Evolutionary conservation across 495 filamentous ascomycete species (phyloP), one percentile per base, ranked within the genome.

Genomic region (Aspergillus baeticus): DNA sequence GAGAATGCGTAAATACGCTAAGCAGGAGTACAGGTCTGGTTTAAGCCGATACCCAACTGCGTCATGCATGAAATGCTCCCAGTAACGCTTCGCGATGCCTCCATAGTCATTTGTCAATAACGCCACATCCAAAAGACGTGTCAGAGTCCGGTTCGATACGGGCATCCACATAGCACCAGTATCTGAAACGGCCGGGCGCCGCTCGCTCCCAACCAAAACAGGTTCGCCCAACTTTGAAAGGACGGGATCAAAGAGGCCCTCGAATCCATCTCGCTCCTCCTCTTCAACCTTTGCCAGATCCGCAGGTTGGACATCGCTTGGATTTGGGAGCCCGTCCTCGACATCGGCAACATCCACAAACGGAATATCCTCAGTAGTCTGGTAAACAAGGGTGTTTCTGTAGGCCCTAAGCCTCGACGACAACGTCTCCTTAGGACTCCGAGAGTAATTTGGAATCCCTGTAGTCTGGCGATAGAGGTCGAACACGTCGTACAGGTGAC

Each of bases 391-490:
- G 5, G 18, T 6, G 41, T 13, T 52, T 23, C 17, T 26, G 15
- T 5, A 35, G 39, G 15, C 6, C n/a, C 8, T 29, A 8, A 6
- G 17, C n/a, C 14, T 33, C 18, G 18, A 22, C 18, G 22, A 22
- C 11, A 7, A 35, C 29, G 54, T 41, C 1, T 36, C 39, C 1
- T 46, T 22, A 6, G 71, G 75, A 10, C 64, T 33, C 13, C 63
- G 60, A 10, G 62, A 57, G 15, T 73, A 51, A 33, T 76, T 71
- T 1, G 86, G 84, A 55, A 93, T 79, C 26, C 81, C 77, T 80
- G 90, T 90, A 7, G 91, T 89, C 69, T 96, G 88, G 47, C 90
- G 76, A 13, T 92, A 68, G 20, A 98, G 71, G 7, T 79, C 78
- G 18, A 96, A 76, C 3, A 94, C 75, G 62, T 89, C 82, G 55